A percentile compares a stretch with the other conserved stretches of the same genome.
phyloP scores from a whole-genome alignment of 176 grass and related monocot genomes.

The Phragmites australis region DNA sequence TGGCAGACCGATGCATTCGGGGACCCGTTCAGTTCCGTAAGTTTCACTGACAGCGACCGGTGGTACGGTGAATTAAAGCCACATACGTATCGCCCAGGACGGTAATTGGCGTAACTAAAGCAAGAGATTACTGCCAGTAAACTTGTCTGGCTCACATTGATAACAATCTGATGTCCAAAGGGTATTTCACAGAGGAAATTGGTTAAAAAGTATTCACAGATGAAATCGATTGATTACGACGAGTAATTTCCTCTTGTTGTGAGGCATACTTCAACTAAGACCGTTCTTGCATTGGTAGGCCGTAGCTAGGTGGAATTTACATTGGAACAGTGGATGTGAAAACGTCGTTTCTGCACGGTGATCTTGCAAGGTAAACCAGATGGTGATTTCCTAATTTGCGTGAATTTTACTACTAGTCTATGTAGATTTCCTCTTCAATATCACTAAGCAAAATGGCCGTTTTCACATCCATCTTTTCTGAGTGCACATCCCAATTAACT shows the following conservation, averaged over 20 bases:
- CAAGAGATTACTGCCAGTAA: neutral
- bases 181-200: neutral
- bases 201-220: neutral
- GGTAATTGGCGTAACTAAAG: neutral
- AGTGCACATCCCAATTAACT: no score
- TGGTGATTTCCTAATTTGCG: neutral
- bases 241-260: conserved; percentile 13
- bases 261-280: conserved; percentile 14
- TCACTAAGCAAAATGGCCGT: no score
- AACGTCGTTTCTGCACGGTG: neutral
- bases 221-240: neutral
- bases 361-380: neutral
- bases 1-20: no score
- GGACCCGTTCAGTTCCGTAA: neutral
- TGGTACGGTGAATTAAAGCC: neutral
- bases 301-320: neutral
- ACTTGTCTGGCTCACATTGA: neutral
- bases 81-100: neutral
- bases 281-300: neutral
- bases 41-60: neutral
- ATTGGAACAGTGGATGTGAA: neutral
- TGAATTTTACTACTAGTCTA: neutral
- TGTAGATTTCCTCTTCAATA: neutral
- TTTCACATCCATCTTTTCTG: no score
- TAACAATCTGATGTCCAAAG: neutral